Evolutionary conservation across 2,329 filamentous ascomycete genomes (phyloP), one percentile per base, ranked within the genome.

Genomic region (Penicillium frequentans): DNA sequence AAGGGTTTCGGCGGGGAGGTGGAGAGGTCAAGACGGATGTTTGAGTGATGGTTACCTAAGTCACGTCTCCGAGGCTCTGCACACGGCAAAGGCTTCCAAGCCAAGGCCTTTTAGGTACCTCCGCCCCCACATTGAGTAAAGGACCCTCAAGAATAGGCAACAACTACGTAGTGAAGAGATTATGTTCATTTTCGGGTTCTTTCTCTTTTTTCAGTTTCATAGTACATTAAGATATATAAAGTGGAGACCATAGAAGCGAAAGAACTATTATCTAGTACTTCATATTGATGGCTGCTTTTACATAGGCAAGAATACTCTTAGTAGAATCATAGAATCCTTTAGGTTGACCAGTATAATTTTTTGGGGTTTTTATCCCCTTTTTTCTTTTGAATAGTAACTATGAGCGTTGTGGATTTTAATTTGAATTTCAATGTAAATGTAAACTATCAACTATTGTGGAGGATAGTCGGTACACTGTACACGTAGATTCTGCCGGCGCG

Each of bases 51-150:
- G 39, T 49, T 49, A 49, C 29, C 35, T 29, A 49, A 23, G 39
- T 21, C 5, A 35, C 10, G 31, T 39, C 16, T 27, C 43, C 46
- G 47, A 49, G 47, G 47, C 47, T 49, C 47, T 49, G 47, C 47
- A 54, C 35, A 47, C 52, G 52, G 52, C 37, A 45, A 33, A 49
- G 48, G 21, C 42, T 26, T 31, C 26, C 44, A 39, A 44, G 39
- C 31, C 35, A 39, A 39, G 35, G 11, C 31, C 31, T 33, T 33
- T 44, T 44, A 11, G 44, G 49, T 33, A 31, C 26, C 26, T 46
- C 50, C 50, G 52, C 43, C 31, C 52, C 46, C 31, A 42, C 24
- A 48, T 31, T 23, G 39, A 42, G 39, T 37, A n/a, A 37, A 37
- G n/a, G 35, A 19, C 35, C 35, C 8, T 39, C 10, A 7, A 33